Percentiles rank a stretch among this genome's conserved stretches.
These are phyloP conservation scores for Picochlorum sp. DNA, from an alignment of 139 green algal genomes.

Conservation along the genomic window DNA sequence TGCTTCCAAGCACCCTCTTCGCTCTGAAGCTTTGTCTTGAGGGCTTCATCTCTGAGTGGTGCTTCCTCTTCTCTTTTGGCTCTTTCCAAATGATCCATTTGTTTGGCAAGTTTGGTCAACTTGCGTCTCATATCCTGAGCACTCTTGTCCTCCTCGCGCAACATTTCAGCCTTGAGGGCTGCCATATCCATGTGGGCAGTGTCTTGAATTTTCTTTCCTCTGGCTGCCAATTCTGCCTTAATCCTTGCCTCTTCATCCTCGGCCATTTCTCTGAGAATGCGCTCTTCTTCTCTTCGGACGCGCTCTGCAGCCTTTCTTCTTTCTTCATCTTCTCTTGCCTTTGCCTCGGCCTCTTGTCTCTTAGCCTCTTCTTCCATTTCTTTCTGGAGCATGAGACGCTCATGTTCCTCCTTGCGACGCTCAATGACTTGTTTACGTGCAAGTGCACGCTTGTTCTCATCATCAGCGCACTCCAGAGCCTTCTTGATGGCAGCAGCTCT, in stretches of 20 bases:
- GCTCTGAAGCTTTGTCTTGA: conserved; percentile 33
- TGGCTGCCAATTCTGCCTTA: conserved; percentile 22
- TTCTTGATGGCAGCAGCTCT: conserved; percentile 26
- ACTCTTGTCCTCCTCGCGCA: conserved; percentile 45
- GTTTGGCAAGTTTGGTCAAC: conserved; percentile 49
- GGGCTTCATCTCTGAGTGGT: conserved; percentile 39
- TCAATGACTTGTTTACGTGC: conserved; percentile 89
- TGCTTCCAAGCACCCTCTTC: conserved; percentile 26
- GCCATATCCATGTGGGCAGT: conserved; percentile 17
- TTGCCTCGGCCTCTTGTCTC: conserved; percentile 42
- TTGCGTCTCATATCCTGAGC: conserved; percentile 59
- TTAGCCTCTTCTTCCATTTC: conserved; percentile 78
- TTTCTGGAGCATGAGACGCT: conserved; percentile 67
- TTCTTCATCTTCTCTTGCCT: conserved; percentile 57
- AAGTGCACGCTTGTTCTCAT: conserved; percentile 73
- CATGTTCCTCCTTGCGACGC: conserved; percentile 88
- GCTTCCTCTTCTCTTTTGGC: conserved; percentile 87
- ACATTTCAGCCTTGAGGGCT: conserved; percentile 43
- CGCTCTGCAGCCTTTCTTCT: conserved; percentile 51
- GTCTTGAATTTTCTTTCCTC: conserved; percentile 25
- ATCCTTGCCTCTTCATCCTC: conserved; percentile 52
- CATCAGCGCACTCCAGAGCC: conserved; percentile 38
- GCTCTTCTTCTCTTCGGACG: conserved; percentile 57
- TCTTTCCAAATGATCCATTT: conserved; percentile 94
- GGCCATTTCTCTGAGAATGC: conserved; percentile 67